Percentiles rank a stretch among this genome's conserved stretches.
These are phyloP conservation scores for Aspergillus hortae DNA, from an alignment of 2,329 filamentous ascomycete genomes.

Conservation along the genomic window DNA sequence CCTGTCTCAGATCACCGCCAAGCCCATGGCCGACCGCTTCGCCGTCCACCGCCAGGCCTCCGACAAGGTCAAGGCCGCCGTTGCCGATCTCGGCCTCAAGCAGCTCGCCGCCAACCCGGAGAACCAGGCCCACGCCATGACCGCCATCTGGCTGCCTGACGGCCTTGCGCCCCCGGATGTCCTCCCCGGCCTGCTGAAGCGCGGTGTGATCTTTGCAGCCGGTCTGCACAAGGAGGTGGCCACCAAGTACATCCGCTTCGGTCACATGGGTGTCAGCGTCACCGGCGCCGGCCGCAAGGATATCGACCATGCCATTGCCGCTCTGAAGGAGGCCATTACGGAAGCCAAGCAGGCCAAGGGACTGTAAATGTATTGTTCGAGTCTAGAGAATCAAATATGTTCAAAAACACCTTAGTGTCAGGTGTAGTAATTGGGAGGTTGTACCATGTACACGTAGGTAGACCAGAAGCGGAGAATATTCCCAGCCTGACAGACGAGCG, in stretches of 20 bases:
- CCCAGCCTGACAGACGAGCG: no score
- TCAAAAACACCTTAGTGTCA: no score
- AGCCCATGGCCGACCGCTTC: slow-evolving; percentile 78
- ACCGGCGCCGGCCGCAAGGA: slow-evolving; percentile 75
- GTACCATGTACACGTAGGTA: no score
- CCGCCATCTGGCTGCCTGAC: slow-evolving; percentile 91
- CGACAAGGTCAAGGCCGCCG: slow-evolving; percentile 79
- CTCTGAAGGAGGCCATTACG: slow-evolving; percentile 67
- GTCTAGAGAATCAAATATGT: no score
- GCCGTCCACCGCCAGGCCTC: slow-evolving; percentile 74
- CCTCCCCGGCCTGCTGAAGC: slow-evolving; percentile 77
- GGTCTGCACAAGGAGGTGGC: slow-evolving; percentile 96
- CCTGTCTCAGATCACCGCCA: slow-evolving; percentile 78
- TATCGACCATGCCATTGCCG: slow-evolving; percentile 77
- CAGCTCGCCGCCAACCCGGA: slow-evolving; percentile 81
- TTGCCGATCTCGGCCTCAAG: slow-evolving; percentile 77
- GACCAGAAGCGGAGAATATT: no score
- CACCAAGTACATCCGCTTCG: slow-evolving; percentile 88
- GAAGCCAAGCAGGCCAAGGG: slow-evolving; percentile 67
- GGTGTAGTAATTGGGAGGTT: no score
- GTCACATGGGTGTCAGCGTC: slow-evolving; percentile 95
- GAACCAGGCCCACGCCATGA: slow-evolving; percentile 96
- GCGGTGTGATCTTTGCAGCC: slow-evolving; percentile 89
- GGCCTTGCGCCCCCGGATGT: slow-evolving; percentile 75
- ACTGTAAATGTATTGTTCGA: slow-evolving; percentile 21